A percentile compares a stretch with the other conserved stretches of the same genome.
Evolutionary conservation across 2,329 filamentous ascomycete species (phyloP).

Genomic region (Elsinoe perseae): DNA sequence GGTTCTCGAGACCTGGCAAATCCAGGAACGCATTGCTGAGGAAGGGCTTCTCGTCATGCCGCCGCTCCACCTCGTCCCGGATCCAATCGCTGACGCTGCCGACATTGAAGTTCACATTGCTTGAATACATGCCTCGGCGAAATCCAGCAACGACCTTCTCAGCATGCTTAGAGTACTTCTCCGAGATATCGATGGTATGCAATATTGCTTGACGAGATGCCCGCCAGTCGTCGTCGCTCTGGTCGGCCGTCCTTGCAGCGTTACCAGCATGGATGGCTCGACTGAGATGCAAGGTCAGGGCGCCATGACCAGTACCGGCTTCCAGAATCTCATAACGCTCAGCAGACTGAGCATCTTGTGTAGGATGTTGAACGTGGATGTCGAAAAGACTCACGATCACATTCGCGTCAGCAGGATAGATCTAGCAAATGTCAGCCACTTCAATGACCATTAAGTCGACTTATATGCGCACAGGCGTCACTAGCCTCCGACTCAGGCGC

Average conservation of each 20-base stretch:
- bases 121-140: constrained; percentile 60
- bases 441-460: neutral
- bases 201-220: constrained; percentile 56
- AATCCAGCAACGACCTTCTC: constrained; percentile 59
- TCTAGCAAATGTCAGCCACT: constrained; percentile 35
- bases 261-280: constrained; percentile 70
- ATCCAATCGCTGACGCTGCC: constrained; percentile 60
- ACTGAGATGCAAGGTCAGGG: constrained; percentile 66
- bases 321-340: constrained; percentile 67
- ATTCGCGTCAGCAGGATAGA: constrained; percentile 68
- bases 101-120: constrained; percentile 66
- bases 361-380: constrained; percentile 49
- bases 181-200: constrained; percentile 62
- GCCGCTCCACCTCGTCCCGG: constrained; percentile 40
- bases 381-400: constrained; percentile 70
- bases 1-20: constrained; percentile 55
- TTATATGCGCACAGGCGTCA: constrained; percentile 64
- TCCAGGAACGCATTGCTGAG: constrained; percentile 66
- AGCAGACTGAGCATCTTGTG: constrained; percentile 22
- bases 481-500: constrained; percentile 55
- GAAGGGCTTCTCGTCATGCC: constrained; percentile 46
- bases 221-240: constrained; percentile 35
- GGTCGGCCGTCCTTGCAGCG: constrained; percentile 40
- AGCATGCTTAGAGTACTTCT: constrained; percentile 56
- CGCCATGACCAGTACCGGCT: constrained; percentile 78